Evolutionary conservation across 2,329 filamentous ascomycete genomes (phyloP), one percentile per base, ranked within the genome.

Genomic region (Paracoccidioides brasiliensis): DNA sequence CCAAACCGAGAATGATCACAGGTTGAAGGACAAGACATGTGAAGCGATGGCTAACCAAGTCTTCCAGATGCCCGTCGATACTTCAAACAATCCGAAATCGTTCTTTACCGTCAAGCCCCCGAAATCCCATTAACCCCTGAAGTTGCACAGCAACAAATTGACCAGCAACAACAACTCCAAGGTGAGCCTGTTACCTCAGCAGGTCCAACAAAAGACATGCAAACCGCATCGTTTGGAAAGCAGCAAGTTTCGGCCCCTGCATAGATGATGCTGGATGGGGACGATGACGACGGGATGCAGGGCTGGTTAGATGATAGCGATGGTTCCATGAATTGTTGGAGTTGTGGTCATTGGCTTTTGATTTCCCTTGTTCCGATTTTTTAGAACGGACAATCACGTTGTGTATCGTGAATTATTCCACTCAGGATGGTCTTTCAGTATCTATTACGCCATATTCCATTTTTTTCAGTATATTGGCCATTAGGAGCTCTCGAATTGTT

Each of bases 11-110:
- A 33, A 35, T 37, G 22, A 22, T 10, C 10, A 33, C 4, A 43
- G 3, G 41, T n/a, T 5, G n/a, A 32, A n/a, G 12, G 41, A 8
- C 45, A 38, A 32, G 12, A 37, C 8, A 28, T 42, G 6, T 14
- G 6, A 8, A n/a, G 8, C 22, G 32, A 42, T 33, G 14, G n/a
- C 50, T 52, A 42, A 52, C 22, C 28, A 43, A 14, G 22, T 33
- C 33, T n/a, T 51, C 46, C 67, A 90, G 93, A 98, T 71, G 93
- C 93, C 52, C 84, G 93, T 65, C 83, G 93, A 65, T 98, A 98
- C 75, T 98, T 98, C 76, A 98, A 98, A 73, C 93, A 98, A 72
- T 96, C 90, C 53, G 93, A 98, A 75, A 98, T 98, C 69, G 90
- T 96, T 57, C 83, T 98, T 53, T 97, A 87, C 76, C 84, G 93